phyloP scores from a whole-genome alignment of 805 yeast species.

The Zygosaccharomyces bisporus region DNA sequence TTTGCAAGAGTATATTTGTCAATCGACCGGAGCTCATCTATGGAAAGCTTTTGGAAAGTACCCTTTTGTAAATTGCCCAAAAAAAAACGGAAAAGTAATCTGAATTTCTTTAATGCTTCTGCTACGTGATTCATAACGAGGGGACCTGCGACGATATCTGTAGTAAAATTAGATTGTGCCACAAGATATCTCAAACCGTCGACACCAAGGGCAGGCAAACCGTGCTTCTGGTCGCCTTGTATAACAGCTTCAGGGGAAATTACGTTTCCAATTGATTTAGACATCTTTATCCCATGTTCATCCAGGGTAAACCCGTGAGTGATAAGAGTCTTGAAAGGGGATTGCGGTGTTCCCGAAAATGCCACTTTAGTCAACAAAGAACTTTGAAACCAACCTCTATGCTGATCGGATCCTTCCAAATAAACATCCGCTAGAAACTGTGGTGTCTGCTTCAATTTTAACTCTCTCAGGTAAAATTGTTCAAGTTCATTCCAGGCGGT shows the following conservation, averaged over 20 bases:
- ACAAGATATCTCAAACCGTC: conserved; percentile 91
- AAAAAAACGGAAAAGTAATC: conserved; percentile 76
- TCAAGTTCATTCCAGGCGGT: conserved; percentile 66
- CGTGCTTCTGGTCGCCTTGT: conserved; percentile 49
- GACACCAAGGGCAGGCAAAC: conserved; percentile 67
- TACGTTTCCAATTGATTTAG: conserved; percentile 85
- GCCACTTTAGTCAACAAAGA: conserved; percentile 78
- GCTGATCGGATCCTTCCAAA: conserved; percentile 97
- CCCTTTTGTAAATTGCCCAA: conserved; percentile 68
- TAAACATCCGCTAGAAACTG: conserved; percentile 71
- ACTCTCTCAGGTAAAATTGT: conserved; percentile 37
- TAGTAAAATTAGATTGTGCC: conserved; percentile 81
- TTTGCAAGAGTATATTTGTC: conserved; percentile 65
- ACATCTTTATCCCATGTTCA: conserved; percentile 84
- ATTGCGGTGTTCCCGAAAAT: conserved; percentile 30
- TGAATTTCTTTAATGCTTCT: conserved; percentile 73
- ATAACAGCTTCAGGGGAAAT: conserved; percentile 67
- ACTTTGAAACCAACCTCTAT: conserved; percentile 98
- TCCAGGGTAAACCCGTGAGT: conserved; percentile 95
- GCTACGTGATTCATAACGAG: conserved; percentile 70
- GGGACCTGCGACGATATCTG: conserved; percentile 73
- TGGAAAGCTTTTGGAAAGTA: conserved; percentile 36
- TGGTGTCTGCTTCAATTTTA: conserved; percentile 36
- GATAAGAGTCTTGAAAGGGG: conserved; percentile 72
- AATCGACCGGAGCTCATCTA: conserved; percentile 41